Evolutionary conservation across 768 basidiomycete genomes (phyloP).

Genomic region (Agaricus bisporus): DNA sequence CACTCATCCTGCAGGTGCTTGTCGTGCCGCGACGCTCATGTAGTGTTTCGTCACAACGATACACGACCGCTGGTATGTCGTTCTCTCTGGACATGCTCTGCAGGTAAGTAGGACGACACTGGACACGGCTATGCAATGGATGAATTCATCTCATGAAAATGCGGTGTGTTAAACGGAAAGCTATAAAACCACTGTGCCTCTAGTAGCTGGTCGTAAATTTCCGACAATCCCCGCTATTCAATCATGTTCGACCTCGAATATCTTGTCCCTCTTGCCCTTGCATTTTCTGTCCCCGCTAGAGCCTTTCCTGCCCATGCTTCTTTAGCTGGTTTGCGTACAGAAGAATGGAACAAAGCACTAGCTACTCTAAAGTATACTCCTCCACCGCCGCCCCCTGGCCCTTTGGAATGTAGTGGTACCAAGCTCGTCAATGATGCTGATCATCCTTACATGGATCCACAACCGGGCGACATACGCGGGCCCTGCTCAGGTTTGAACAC

Average conservation of each 20-base stretch:
- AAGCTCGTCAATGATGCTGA: slow-evolving; percentile 11
- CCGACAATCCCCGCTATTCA: too few species aligned
- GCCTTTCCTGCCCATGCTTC: slow-evolving; percentile 20
- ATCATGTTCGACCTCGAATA: not conserved
- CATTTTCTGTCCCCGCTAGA: not conserved
- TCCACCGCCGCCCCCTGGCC: slow-evolving; percentile 9
- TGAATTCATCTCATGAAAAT: too few species aligned
- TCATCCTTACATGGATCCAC: slow-evolving; percentile 15
- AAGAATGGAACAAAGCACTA: slow-evolving; percentile 13
- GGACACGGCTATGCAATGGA: too few species aligned
- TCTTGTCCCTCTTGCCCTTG: not conserved
- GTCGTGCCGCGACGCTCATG: too few species aligned
- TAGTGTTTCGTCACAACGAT: too few species aligned
- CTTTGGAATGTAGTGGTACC: slow-evolving; percentile 8
- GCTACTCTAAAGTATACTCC: slow-evolving; percentile 3
- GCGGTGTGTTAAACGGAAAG: too few species aligned
- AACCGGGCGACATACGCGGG: slow-evolving; percentile 12
- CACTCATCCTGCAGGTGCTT: too few species aligned
- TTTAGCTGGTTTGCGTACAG: slow-evolving; percentile 18
- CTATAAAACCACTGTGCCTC: too few species aligned
- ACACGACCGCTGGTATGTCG: too few species aligned
- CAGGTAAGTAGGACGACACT: too few species aligned
- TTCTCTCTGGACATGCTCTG: too few species aligned
- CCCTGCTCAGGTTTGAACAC: slow-evolving; percentile 18
- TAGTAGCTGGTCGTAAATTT: too few species aligned